A percentile compares a stretch with the other conserved stretches of the same genome.
These are phyloP conservation scores for Lepraria neglecta DNA, from an alignment of 495 filamentous ascomycete species.

Conservation along the genomic window DNA sequence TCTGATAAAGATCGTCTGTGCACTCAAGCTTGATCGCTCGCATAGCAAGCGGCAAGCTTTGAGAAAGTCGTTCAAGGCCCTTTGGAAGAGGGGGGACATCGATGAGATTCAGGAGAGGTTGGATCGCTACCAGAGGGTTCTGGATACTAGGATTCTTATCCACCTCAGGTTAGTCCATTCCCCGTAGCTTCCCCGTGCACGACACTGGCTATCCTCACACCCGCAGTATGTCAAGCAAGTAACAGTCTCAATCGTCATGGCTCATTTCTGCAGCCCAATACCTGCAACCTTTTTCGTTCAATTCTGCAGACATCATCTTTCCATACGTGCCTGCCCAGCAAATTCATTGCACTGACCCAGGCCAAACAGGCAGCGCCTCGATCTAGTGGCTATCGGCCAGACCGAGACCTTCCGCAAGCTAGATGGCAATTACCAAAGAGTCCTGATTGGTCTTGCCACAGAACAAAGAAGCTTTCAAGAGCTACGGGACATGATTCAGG, in stretches of 20 bases:
- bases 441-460: background rate
- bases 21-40: background rate
- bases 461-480: background rate
- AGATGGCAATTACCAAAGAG: background rate
- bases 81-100: background rate
- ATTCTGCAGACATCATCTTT: no score
- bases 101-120: background rate
- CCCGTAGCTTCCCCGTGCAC: no score
- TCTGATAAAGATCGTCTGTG: background rate
- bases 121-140: background rate
- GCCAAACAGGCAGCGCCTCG: background rate
- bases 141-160: slow-evolving; percentile 3
- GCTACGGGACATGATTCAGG: background rate
- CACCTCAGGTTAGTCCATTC: background rate
- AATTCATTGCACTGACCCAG: no score
- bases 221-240: no score
- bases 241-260: no score
- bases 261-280: no score
- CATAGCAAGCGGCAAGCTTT: background rate
- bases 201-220: no score
- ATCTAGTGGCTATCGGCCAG: background rate
- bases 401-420: background rate
- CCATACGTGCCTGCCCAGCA: no score
- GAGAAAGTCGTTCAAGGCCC: background rate
- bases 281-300: no score